Conservation (phyloP, 176 grass and related monocot genomes). For the Eragrostis nindensis region DNA sequence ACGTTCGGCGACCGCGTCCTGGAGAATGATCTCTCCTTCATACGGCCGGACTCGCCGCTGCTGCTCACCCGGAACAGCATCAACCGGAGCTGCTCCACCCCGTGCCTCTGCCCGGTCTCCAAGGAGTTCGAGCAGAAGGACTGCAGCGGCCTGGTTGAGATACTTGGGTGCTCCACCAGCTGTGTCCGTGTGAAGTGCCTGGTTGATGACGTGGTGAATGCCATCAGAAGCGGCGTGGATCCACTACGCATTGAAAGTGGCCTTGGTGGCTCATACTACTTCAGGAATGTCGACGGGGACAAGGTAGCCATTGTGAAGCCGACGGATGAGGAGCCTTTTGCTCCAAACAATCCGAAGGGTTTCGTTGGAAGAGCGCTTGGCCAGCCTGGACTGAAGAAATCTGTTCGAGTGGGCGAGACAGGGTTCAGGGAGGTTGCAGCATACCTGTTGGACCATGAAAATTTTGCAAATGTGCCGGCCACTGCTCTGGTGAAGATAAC, state of each 20-base stretch:
- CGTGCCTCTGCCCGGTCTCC: conserved; percentile 66
- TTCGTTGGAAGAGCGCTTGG: conserved; percentile 77
- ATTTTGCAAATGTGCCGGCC: conserved; percentile 78
- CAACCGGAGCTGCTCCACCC: conserved; percentile 83
- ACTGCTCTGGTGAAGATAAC: conserved; percentile 85
- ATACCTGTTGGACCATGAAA: conserved; percentile 81
- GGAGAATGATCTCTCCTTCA: conserved; percentile 69
- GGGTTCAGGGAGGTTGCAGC: conserved; percentile 90
- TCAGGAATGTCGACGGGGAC: conserved; percentile 58
- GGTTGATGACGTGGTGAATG: conserved; percentile 64
- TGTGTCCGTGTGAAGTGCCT: conserved; percentile 49
- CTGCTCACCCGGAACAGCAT: conserved; percentile 77
- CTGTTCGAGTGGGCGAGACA: conserved; percentile 83
- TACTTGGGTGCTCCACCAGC: conserved; percentile 67
- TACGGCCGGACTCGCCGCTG: conserved; percentile 62
- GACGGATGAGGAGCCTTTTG: conserved; percentile 82
- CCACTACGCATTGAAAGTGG: conserved; percentile 65
- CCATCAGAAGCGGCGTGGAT: conserved; percentile 62
- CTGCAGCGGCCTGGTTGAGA: conserved; percentile 51
- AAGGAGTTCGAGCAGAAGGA: conserved; percentile 69
- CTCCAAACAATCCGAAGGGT: conserved; percentile 80
- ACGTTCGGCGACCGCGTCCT: conserved; percentile 78
- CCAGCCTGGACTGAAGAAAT: conserved; percentile 77
- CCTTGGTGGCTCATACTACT: conserved; percentile 86
- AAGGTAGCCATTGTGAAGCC: conserved; percentile 87